phyloP scores from a whole-genome alignment of 2,329 filamentous ascomycete genomes.

The Tolypocladium amazonense region DNA sequence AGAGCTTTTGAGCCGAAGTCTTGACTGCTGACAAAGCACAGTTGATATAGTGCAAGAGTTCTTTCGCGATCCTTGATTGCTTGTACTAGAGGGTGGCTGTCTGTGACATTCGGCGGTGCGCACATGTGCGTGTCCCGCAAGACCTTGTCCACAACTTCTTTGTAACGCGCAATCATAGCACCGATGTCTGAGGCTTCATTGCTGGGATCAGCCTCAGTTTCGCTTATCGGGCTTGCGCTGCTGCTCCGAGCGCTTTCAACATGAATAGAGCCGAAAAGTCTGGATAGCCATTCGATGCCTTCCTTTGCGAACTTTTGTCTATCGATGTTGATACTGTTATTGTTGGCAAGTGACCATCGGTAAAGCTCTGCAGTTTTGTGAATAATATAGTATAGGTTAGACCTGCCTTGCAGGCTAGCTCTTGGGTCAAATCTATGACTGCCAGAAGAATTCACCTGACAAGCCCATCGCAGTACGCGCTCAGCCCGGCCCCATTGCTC shows the following conservation, averaged over 20 bases:
- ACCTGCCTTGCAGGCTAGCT: not conserved
- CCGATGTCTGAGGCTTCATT: not conserved
- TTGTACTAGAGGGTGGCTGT: not conserved
- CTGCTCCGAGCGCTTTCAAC: not conserved
- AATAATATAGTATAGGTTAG: not conserved
- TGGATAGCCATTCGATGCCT: constrained; percentile 2
- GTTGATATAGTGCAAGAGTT: not conserved
- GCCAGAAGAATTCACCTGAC: not conserved
- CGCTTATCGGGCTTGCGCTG: not conserved
- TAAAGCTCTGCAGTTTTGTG: constrained; percentile 2
- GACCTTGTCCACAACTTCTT: not conserved
- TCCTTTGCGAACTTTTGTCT: not conserved
- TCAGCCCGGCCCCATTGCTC: constrained; percentile 1
- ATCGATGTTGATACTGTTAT: not conserved
- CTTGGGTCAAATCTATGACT: not conserved
- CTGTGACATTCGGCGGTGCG: not conserved
- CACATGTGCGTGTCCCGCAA: not conserved
- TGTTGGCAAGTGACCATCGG: constrained; percentile 1
- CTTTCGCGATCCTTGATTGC: constrained; percentile 2
- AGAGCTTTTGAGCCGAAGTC: constrained; percentile 1
- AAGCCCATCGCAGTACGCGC: constrained; percentile 1
- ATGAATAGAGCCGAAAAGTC: not conserved
- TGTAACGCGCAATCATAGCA: constrained; percentile 3
- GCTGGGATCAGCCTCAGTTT: no score
- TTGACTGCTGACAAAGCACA: constrained; percentile 1